Conservation (phyloP, 2,329 filamentous ascomycete genomes). For the Fusarium tjaetaba region DNA sequence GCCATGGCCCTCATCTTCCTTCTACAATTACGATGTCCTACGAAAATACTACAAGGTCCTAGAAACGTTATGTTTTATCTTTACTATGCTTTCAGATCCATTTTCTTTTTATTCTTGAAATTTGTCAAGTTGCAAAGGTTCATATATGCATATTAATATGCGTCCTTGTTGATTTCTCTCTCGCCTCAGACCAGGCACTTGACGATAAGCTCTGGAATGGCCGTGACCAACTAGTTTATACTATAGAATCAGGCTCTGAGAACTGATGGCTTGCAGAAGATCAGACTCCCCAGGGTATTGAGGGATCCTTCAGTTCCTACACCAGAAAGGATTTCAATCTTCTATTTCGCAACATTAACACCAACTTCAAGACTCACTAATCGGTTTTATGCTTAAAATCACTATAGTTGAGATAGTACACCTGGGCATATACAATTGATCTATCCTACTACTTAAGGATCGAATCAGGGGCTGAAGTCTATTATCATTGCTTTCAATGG, state of each 20-base stretch:
- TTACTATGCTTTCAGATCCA: neutral
- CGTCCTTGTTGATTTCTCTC: neutral
- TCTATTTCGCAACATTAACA: neutral
- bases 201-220: neutral
- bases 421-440: neutral
- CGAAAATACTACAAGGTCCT: too few species aligned
- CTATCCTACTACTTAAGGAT: neutral
- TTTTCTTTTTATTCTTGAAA: neutral
- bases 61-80: too few species aligned
- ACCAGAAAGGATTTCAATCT: neutral
- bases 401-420: neutral
- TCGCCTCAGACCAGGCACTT: neutral
- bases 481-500: neutral
- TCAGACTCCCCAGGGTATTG: neutral
- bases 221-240: neutral
- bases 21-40: neutral
- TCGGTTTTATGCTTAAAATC: neutral
- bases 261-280: neutral
- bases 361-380: neutral
- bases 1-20: neutral
- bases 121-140: neutral
- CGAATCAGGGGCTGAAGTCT: too few species aligned
- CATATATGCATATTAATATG: neutral
- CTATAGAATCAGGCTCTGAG: neutral
- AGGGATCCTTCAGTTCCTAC: neutral